phyloP scores from a whole-genome alignment of 2,329 filamentous ascomycete genomes.

The Hymenoscyphus fraxineus region DNA sequence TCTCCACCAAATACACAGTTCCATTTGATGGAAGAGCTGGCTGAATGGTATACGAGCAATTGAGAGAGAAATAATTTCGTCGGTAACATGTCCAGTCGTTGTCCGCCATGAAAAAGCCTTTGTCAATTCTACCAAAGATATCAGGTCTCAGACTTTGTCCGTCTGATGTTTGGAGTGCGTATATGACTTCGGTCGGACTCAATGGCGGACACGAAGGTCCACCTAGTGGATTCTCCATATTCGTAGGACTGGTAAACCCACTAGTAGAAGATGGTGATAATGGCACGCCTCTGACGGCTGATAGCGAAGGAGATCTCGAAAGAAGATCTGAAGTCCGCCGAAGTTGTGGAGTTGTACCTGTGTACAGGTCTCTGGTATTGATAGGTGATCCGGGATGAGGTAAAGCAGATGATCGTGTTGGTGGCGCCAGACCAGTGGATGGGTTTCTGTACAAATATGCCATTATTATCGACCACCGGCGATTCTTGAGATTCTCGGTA shows the following conservation, averaged over 20 bases:
- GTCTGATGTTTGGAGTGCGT: conserved; percentile 47
- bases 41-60: conserved; percentile 58
- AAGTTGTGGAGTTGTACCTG: conserved; percentile 30
- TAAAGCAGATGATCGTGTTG: conserved; percentile 32
- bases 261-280: conserved; percentile 34
- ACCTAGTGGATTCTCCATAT: conserved; percentile 32
- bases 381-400: conserved; percentile 33
- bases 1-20: conserved; percentile 38
- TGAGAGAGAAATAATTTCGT: conserved; percentile 68
- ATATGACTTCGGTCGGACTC: conserved; percentile 39
- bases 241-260: conserved; percentile 35
- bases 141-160: conserved; percentile 53
- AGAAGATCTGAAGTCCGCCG: conserved; percentile 32
- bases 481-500: conserved; percentile 19
- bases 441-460: conserved; percentile 29
- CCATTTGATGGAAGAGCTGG: conserved; percentile 39
- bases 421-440: conserved; percentile 33
- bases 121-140: conserved; percentile 65
- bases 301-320: conserved; percentile 33
- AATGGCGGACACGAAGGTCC: conserved; percentile 35
- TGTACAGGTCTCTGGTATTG: conserved; percentile 33
- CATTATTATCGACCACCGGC: conserved; percentile 29
- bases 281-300: conserved; percentile 30
- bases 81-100: conserved; percentile 72
- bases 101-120: conserved; percentile 65